phyloP scores from a whole-genome alignment of 202 grass and related monocot genomes.

The Zoysia matrella region DNA sequence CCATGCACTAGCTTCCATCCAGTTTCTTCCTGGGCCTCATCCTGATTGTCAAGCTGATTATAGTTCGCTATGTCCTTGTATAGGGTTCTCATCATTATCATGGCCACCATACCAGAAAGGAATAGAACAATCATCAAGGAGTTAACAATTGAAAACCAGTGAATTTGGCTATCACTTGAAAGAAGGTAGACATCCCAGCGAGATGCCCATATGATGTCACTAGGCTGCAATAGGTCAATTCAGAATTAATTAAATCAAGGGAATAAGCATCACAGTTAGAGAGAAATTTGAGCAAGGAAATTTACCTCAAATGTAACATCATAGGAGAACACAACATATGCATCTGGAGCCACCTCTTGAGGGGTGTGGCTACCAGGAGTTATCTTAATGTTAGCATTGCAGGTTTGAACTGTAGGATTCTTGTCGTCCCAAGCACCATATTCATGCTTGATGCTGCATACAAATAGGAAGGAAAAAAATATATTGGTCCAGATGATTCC shows the following conservation, averaged over 20 bases:
- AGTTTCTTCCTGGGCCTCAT: constrained; percentile 86
- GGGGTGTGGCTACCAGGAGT: constrained; percentile 78
- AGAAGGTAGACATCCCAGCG: too few species aligned
- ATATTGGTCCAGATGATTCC: constrained; percentile 21
- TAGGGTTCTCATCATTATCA: too few species aligned
- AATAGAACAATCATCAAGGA: too few species aligned
- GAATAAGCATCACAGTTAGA: constrained; percentile 14
- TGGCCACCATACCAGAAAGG: too few species aligned
- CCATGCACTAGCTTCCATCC: constrained; percentile 91
- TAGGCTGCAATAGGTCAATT: constrained; percentile 18
- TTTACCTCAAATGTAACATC: constrained; percentile 93
- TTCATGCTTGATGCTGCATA: constrained; percentile 86
- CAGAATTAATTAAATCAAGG: constrained; percentile 13
- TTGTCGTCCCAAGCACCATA: constrained; percentile 83
- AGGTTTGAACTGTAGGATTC: constrained; percentile 78
- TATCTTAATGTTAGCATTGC: constrained; percentile 83
- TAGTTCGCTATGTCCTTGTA: too few species aligned
- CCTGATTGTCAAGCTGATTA: too few species aligned
- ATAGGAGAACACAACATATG: constrained; percentile 87
- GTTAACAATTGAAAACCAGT: too few species aligned
- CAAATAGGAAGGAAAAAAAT: constrained; percentile 19
- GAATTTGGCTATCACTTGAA: too few species aligned
- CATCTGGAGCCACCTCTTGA: constrained; percentile 80
- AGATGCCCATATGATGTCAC: too few species aligned
- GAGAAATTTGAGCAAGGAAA: constrained; percentile 16